These are phyloP conservation scores for Rhizophagus clarus DNA, from an alignment of 192 early-diverging fungal genomes.

Conservation along the genomic window DNA sequence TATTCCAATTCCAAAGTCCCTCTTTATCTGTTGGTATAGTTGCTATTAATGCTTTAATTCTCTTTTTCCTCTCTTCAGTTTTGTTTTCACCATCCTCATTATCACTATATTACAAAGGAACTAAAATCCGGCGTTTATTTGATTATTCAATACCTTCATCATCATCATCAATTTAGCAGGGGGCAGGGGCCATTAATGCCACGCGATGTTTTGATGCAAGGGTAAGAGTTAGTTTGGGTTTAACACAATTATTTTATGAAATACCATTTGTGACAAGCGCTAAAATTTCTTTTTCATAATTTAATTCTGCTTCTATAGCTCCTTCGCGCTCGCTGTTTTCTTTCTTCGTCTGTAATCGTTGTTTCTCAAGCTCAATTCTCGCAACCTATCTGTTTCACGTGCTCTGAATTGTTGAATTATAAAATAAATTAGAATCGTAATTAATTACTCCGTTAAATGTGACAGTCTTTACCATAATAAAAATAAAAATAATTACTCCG, in stretches of 20 bases:
- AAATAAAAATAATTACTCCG: no score
- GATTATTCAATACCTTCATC: conserved; percentile 59
- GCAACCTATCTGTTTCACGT: conserved; percentile 65
- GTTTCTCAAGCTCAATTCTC: conserved; percentile 51
- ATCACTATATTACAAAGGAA: conserved; percentile 56
- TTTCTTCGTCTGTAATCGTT: conserved; percentile 37
- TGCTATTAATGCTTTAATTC: conserved; percentile 66
- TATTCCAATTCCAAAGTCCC: conserved; percentile 68
- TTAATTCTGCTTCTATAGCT: conserved; percentile 30
- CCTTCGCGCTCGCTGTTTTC: conserved; percentile 36
- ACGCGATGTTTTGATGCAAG: conserved; percentile 39
- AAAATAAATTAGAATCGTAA: no score
- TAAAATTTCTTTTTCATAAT: conserved; percentile 4
- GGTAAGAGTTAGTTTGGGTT: conserved; percentile 25
- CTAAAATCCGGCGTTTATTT: conserved; percentile 47
- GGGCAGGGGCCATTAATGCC: conserved; percentile 23
- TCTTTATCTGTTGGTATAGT: conserved; percentile 71
- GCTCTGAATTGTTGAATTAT: conserved; percentile 55
- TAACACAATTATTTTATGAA: conserved; percentile 30
- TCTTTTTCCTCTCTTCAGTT: conserved; percentile 64
- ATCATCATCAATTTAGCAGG: no score
- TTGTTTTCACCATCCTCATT: conserved; percentile 58
- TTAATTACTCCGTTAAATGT: no score
- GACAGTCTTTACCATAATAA: no score
- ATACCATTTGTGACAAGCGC: conserved; percentile 29